Conservation (phyloP, 2,329 filamentous ascomycete genomes). For the Hypoxylon sp. region DNA sequence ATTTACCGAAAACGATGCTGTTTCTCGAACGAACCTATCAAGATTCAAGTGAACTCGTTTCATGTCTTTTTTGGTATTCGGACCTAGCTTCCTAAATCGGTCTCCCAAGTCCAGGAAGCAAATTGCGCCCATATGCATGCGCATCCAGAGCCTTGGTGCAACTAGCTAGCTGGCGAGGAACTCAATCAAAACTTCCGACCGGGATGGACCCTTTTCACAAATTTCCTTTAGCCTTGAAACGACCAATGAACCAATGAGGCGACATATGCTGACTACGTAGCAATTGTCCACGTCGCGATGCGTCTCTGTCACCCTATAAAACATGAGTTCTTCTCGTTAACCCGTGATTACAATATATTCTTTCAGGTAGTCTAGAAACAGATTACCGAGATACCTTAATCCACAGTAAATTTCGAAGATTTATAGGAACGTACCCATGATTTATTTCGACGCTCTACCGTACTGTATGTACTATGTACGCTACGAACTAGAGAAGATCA, state of each 20-base stretch:
- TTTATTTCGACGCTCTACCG: not conserved
- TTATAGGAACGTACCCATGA: not conserved
- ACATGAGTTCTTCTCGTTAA: conserved; percentile 16
- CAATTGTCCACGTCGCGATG: conserved; percentile 33
- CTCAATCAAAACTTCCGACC: conserved; percentile 19
- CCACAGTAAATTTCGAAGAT: not conserved
- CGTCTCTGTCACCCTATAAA: conserved; percentile 31
- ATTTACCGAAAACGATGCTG: conserved; percentile 18
- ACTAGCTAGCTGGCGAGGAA: conserved; percentile 18
- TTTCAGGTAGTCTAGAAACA: not conserved
- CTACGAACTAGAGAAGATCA: conserved; percentile 3
- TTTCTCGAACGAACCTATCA: conserved; percentile 33
- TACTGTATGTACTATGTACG: too few relatives aligned
- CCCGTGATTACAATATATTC: not conserved
- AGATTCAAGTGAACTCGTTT: conserved; percentile 22
- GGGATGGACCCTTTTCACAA: not conserved
- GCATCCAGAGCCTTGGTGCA: conserved; percentile 13
- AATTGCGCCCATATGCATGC: conserved; percentile 16
- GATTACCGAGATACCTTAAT: not conserved
- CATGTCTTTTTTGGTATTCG: conserved; percentile 23
- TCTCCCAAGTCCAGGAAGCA: conserved; percentile 11
- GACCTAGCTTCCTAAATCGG: conserved; percentile 32
- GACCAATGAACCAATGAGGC: conserved; percentile 15
- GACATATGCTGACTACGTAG: conserved; percentile 28
- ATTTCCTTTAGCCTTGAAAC: conserved; percentile 1